Base-by-base conservation (phyloP, 1,139 yeast species). In the Pichia sp. region DNA sequence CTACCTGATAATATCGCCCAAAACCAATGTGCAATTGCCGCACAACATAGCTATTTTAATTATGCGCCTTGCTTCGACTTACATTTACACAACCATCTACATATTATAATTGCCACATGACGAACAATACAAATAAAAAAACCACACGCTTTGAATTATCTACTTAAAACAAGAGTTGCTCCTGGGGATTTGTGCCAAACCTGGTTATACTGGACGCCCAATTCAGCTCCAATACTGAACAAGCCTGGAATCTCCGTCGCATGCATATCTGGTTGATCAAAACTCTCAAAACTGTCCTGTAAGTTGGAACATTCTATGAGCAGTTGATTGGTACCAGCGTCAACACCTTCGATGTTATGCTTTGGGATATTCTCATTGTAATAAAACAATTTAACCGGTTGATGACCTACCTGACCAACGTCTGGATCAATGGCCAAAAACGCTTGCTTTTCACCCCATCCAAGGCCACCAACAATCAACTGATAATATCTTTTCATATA, bases 201-300 rank as follows among this genome's bases (percentile, higher is more conserved):
- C 0, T 64, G 69, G 50, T 75, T 64, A 43, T 64, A 56, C 8
- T 44, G 49, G 48, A 73, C 69, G 0, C 80, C 81, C 6, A 47
- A 48, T 50, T 75, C 81, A 38, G 72, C 62, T 1, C 81, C 81
- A 44, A 71, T 56, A 2, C 77, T 75, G 53, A 72, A 66, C 3
- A 64, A 57, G 3, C 58, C 58, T 27, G 56, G 33, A 7, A 31
- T 10, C 33, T 31, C 33, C 10, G 10, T 10, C 7, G 33, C 33
- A 31, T 7, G 33, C 2, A 10, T 31, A 1, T 31, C 33, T 31
- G 16, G n/a, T 11, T 7, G 11, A n/a, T 34, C 36, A n/a, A 7
- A 7, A 23, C 37, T 50, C 6, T 42, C 43, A 49, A 61, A 72
- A 3, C 54, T 49, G 1, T 51, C 52, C 45, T 70, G 67, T 42